Conservation (phyloP, 1,139 yeast species). For the Scheffersomyces titani region DNA sequence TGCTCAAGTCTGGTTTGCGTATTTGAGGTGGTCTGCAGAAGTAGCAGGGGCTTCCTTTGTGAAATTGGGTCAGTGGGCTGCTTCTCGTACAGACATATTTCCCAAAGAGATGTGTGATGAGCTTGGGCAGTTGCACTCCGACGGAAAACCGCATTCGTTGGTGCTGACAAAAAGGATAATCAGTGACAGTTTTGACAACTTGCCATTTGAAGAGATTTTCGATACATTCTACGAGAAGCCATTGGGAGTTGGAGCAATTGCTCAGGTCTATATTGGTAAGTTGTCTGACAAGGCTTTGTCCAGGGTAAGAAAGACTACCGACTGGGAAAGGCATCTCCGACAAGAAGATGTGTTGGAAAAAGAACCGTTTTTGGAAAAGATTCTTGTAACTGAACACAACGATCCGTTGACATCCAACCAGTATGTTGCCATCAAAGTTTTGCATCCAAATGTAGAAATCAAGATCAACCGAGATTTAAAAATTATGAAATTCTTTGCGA, state of each 20-base stretch:
- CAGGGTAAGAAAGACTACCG: slow-evolving; percentile 29
- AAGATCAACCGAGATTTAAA: slow-evolving; percentile 77
- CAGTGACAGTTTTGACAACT: slow-evolving; percentile 58
- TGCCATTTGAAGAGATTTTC: slow-evolving; percentile 73
- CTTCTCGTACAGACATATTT: slow-evolving; percentile 94
- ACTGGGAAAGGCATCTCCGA: slow-evolving; percentile 19
- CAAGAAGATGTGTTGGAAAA: slow-evolving; percentile 8
- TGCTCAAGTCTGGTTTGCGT: slow-evolving; percentile 67
- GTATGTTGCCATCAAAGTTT: slow-evolving; percentile 85
- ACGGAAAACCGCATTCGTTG: slow-evolving; percentile 75
- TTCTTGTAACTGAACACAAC: slow-evolving; percentile 41
- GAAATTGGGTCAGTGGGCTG: slow-evolving; percentile 99
- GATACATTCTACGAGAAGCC: slow-evolving; percentile 77
- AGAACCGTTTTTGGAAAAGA: slow-evolving; percentile 32
- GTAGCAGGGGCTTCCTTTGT: slow-evolving; percentile 92
- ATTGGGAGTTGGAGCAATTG: slow-evolving; percentile 95
- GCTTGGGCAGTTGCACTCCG: slow-evolving; percentile 75
- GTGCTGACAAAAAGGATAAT: slow-evolving; percentile 60
- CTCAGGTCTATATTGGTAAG: slow-evolving; percentile 86
- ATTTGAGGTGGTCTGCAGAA: slow-evolving; percentile 72
- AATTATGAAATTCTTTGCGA: slow-evolving; percentile 83
- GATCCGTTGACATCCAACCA: slow-evolving; percentile 43
- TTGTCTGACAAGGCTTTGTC: slow-evolving; percentile 49
- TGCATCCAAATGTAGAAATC: slow-evolving; percentile 81
- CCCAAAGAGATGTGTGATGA: slow-evolving; percentile 78